Evolutionary conservation across 805 yeast species (phyloP).

Genomic region (Huiozyma sinensis): DNA sequence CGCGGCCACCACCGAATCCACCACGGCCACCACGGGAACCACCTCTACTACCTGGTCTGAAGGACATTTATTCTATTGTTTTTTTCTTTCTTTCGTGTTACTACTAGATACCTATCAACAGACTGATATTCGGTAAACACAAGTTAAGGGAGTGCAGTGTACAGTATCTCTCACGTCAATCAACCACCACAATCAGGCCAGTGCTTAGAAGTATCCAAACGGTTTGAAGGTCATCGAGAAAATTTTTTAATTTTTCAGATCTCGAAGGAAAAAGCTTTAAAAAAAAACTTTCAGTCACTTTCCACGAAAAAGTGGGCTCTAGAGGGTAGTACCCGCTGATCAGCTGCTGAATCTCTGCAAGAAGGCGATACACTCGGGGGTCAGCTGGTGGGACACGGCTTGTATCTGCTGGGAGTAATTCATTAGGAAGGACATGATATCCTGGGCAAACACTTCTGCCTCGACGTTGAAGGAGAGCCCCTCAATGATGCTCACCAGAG

Average conservation of each 20-base stretch:
- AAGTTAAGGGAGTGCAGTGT: no score
- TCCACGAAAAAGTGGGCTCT: background rate
- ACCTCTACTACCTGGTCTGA: constrained; percentile 61
- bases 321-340: background rate
- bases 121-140: no score
- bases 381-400: constrained; percentile 8
- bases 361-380: constrained; percentile 17
- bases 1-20: constrained; percentile 39
- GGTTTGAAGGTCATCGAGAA: background rate
- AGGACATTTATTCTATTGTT: constrained; percentile 46
- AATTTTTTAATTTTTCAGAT: background rate
- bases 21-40: constrained; percentile 40
- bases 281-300: background rate
- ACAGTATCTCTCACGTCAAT: no score
- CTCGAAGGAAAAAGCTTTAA: background rate
- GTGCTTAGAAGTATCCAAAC: no score
- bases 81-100: background rate
- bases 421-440: constrained; percentile 20
- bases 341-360: constrained; percentile 17
- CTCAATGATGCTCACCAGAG: constrained; percentile 17
- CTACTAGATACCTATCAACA: background rate
- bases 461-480: constrained; percentile 25
- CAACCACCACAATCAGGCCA: no score
- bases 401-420: constrained; percentile 15
- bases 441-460: constrained; percentile 20